Conservation (phyloP, 371 early-diverging fungal species). For the Chytridium lagenaria region DNA sequence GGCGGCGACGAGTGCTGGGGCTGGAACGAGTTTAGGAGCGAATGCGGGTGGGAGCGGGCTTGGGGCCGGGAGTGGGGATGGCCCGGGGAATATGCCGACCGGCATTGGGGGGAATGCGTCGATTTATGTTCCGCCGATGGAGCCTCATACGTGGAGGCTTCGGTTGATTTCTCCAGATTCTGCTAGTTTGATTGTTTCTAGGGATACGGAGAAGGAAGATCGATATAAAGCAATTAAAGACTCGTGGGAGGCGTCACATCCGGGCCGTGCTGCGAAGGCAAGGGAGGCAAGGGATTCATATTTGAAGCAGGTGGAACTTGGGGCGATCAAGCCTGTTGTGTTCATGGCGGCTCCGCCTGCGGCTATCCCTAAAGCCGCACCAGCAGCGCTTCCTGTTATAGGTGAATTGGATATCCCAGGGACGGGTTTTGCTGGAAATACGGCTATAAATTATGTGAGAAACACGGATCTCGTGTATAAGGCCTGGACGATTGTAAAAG, state of each 20-base stretch:
- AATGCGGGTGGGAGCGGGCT: background rate
- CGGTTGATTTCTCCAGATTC: constrained; percentile 55
- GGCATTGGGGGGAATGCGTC: background rate
- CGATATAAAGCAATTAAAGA: constrained; percentile 57
- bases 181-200: constrained; percentile 46
- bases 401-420: constrained; percentile 22
- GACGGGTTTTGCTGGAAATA: constrained; percentile 19
- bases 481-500: constrained; percentile 43
- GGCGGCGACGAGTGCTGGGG: background rate
- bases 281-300: constrained; percentile 56
- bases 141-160: constrained; percentile 48
- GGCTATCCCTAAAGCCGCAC: constrained; percentile 5
- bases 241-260: constrained; percentile 56
- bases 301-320: constrained; percentile 49
- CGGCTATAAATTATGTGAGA: background rate
- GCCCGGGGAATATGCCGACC: background rate
- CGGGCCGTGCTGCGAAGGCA: constrained; percentile 55
- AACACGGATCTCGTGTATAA: constrained; percentile 36
- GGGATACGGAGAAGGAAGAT: constrained; percentile 65
- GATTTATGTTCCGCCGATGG: constrained; percentile 17
- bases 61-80: constrained; percentile 12
- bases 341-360: constrained; percentile 25
- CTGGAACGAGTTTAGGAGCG: background rate
- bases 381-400: constrained; percentile 10
- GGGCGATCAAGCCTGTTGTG: constrained; percentile 41